phyloP scores from a whole-genome alignment of 225 moss, liverwort and hornwort genomes.

The Marchantia polymorpha region DNA sequence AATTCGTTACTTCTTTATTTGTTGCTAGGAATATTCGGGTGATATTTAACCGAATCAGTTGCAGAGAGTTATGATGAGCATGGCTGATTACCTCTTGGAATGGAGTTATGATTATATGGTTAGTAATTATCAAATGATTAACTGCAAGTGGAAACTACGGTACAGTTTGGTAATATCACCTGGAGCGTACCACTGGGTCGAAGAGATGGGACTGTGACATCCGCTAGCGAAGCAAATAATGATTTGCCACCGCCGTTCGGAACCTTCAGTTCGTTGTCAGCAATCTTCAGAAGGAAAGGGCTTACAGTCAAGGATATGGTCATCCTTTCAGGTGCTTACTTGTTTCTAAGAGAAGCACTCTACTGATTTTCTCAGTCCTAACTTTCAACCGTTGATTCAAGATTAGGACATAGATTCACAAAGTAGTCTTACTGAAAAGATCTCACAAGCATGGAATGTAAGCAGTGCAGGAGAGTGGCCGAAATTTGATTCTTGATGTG shows the following conservation, averaged over 20 bases:
- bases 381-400: too few relatives aligned
- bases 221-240: slow-evolving; percentile 10
- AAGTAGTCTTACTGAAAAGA: too few relatives aligned
- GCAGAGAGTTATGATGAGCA: too few relatives aligned
- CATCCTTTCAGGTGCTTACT: slow-evolving; percentile 17
- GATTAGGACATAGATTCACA: too few relatives aligned
- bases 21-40: not conserved
- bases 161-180: slow-evolving; percentile 57
- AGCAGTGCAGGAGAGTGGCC: too few relatives aligned
- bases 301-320: slow-evolving; percentile 21
- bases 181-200: slow-evolving; percentile 26
- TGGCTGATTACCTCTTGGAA: too few relatives aligned
- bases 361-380: too few relatives aligned
- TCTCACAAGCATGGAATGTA: too few relatives aligned
- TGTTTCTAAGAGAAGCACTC: too few relatives aligned
- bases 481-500: too few relatives aligned
- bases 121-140: not conserved
- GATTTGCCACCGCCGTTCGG: slow-evolving; percentile 11
- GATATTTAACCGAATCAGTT: too few relatives aligned
- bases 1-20: not conserved
- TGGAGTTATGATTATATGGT: too few relatives aligned
- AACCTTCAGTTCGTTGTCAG: slow-evolving; percentile 4
- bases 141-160: not conserved
- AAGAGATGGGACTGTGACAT: slow-evolving; percentile 16
- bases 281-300: slow-evolving; percentile 19